phyloP scores from a whole-genome alignment of 106 monocot genomes.

The Amphibolis antarctica region DNA sequence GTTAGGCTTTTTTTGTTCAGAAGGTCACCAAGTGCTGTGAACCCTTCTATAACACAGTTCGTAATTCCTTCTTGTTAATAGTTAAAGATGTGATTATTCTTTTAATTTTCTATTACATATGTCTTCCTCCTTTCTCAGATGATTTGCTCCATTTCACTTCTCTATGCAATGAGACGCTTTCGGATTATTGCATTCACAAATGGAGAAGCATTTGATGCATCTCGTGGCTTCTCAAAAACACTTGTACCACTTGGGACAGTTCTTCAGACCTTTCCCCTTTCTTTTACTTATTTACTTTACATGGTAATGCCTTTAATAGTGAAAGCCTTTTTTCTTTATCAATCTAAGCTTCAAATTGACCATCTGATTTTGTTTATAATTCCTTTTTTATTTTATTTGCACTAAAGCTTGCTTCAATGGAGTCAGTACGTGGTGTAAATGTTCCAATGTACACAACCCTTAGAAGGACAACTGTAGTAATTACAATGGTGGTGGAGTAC shows the following conservation, averaged over 20 bases:
- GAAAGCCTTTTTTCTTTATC: not conserved
- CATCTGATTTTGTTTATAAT: not conserved
- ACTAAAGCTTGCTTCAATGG: slow-evolving; percentile 86
- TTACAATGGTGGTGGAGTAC: slow-evolving; percentile 91
- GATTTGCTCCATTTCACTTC: slow-evolving; percentile 59
- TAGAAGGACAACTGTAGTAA: slow-evolving; percentile 90
- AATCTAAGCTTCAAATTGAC: not conserved
- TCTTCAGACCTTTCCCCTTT: slow-evolving; percentile 74
- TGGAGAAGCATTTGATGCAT: slow-evolving; percentile 38
- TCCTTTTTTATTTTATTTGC: slow-evolving; percentile 6
- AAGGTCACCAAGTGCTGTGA: too few relatives aligned
- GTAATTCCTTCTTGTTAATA: too few relatives aligned
- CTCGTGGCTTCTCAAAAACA: slow-evolving; percentile 27
- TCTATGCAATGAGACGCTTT: slow-evolving; percentile 65
- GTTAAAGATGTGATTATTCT: too few relatives aligned
- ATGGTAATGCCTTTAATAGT: slow-evolving; percentile 41
- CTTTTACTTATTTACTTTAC: slow-evolving; percentile 80
- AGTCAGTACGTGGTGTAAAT: slow-evolving; percentile 96
- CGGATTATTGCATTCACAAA: slow-evolving; percentile 64
- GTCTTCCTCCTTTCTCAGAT: too few relatives aligned
- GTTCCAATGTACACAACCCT: slow-evolving; percentile 99
- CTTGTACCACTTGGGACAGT: slow-evolving; percentile 58
- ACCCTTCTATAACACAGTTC: too few relatives aligned
- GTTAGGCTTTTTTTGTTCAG: too few relatives aligned
- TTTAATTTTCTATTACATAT: too few relatives aligned